Conservation (phyloP, 73 alveolate species). For the Paramecium caudatum region DNA sequence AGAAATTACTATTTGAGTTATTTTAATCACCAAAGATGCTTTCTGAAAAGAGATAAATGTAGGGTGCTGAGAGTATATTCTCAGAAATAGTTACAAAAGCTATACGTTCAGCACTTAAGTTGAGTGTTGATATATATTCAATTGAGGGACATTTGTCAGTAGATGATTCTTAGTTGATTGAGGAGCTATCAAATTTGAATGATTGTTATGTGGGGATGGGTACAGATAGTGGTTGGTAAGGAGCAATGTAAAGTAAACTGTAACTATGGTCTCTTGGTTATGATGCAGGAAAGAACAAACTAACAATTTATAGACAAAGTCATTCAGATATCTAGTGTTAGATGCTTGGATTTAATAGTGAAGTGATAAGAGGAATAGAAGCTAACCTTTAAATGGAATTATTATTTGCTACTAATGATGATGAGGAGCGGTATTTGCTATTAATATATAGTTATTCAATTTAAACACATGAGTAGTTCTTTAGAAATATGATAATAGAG, state of each 20-base stretch:
- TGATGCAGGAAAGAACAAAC: slow-evolving; percentile 65
- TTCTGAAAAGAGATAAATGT: not conserved
- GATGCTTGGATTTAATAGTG: slow-evolving; percentile 52
- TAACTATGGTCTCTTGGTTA: slow-evolving; percentile 62
- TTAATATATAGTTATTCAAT: slow-evolving; percentile 60
- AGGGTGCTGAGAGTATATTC: not conserved
- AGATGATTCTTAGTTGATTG: not conserved
- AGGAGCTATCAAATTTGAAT: not conserved
- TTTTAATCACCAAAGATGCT: not conserved
- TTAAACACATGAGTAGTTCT: slow-evolving; percentile 72
- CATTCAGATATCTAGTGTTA: slow-evolving; percentile 48
- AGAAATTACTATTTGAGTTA: not conserved
- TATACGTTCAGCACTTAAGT: slow-evolving; percentile 1
- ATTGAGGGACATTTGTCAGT: slow-evolving; percentile 30
- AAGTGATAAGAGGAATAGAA: slow-evolving; percentile 67
- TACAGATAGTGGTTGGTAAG: slow-evolving; percentile 61
- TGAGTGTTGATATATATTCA: not conserved
- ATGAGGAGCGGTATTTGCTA: slow-evolving; percentile 56
- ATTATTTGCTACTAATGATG: slow-evolving; percentile 63
- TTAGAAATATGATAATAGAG: slow-evolving; percentile 70
- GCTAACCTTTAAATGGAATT: slow-evolving; percentile 66
- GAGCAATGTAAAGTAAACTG: slow-evolving; percentile 58
- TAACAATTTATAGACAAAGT: slow-evolving; percentile 37
- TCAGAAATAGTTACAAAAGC: not conserved
- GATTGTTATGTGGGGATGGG: slow-evolving; percentile 73